Percentiles rank a stretch among this genome's conserved stretches.
These are phyloP conservation scores for Prunus dulcis DNA, from an alignment of 306 rosid genomes.

Conservation along the genomic window DNA sequence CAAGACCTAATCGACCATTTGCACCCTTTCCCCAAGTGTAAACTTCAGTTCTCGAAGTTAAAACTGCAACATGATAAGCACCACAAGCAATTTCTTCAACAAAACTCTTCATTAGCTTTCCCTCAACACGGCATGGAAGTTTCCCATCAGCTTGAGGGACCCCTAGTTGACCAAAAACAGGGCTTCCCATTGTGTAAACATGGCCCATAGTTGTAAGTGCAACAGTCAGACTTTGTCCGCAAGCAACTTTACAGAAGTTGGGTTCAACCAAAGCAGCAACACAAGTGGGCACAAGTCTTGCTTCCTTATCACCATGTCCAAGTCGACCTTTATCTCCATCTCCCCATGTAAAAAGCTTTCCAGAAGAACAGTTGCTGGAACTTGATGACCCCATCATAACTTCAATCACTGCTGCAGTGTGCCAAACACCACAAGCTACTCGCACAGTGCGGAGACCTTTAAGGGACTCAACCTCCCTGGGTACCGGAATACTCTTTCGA, in stretches of 20 bases:
- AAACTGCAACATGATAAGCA: constrained; percentile 87
- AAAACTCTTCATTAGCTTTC: constrained; percentile 66
- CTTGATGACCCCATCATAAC: constrained; percentile 83
- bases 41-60: constrained; percentile 90
- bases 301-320: constrained; percentile 93
- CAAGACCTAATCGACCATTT: constrained; percentile 96
- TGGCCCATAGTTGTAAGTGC: constrained; percentile 85
- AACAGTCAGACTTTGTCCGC: constrained; percentile 90
- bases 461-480: constrained; percentile 95
- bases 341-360: constrained; percentile 98
- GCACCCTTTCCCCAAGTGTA: constrained; percentile 99
- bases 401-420: constrained; percentile 97
- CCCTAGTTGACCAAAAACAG: constrained; percentile 92
- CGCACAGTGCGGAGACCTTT: constrained; percentile 92
- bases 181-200: constrained; percentile 91
- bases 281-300: constrained; percentile 90
- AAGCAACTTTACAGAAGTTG: constrained; percentile 85
- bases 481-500: constrained; percentile 63
- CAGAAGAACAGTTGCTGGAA: constrained; percentile 80
- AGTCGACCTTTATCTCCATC: constrained; percentile 99
- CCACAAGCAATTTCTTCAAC: constrained; percentile 98
- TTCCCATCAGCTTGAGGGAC: constrained; percentile 79
- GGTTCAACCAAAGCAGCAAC: constrained; percentile 82
- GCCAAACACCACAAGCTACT: constrained; percentile 99
- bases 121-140: constrained; percentile 72